Percentiles rank a stretch among this genome's conserved stretches.
Conservation (phyloP, 495 filamentous ascomycete species). For the Neurospora cerealis region DNA sequence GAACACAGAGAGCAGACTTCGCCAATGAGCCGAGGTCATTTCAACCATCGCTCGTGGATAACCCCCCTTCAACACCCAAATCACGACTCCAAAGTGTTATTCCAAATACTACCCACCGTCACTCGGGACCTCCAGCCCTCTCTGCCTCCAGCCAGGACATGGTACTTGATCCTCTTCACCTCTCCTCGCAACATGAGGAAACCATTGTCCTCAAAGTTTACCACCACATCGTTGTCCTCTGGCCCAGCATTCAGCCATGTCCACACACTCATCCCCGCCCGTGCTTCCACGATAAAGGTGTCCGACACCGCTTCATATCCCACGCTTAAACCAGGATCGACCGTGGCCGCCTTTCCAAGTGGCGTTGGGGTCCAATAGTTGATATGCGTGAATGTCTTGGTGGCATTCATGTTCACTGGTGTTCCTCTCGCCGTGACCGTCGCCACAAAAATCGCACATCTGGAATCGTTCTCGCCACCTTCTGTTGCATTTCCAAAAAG, state of each 20-base stretch:
- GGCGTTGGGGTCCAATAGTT: conserved; percentile 46
- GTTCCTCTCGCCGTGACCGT: conserved; percentile 43
- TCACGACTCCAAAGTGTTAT: conserved; percentile 39
- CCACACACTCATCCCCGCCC: conserved; percentile 49
- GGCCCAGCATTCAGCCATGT: conserved; percentile 52
- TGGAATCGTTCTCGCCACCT: conserved; percentile 20
- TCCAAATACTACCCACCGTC: conserved; percentile 53
- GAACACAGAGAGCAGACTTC: background rate
- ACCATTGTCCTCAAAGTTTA: conserved; percentile 52
- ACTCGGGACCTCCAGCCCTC: conserved; percentile 44
- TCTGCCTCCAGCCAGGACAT: conserved; percentile 37
- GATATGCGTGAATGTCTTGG: conserved; percentile 42
- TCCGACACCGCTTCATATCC: conserved; percentile 24
- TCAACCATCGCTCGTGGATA: background rate
- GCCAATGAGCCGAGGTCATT: background rate
- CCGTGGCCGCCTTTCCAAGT: conserved; percentile 41
- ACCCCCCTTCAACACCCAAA: background rate
- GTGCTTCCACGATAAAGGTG: conserved; percentile 49
- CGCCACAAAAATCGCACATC: conserved; percentile 45
- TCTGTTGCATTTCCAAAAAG: conserved; percentile 14
- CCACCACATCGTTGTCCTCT: conserved; percentile 41
- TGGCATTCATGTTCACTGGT: conserved; percentile 42
- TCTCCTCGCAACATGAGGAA: conserved; percentile 49
- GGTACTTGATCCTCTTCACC: conserved; percentile 36
- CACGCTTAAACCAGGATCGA: conserved; percentile 45